Conservation (phyloP, 1,284 basidiomycete species). For the Melampsora americana region DNA sequence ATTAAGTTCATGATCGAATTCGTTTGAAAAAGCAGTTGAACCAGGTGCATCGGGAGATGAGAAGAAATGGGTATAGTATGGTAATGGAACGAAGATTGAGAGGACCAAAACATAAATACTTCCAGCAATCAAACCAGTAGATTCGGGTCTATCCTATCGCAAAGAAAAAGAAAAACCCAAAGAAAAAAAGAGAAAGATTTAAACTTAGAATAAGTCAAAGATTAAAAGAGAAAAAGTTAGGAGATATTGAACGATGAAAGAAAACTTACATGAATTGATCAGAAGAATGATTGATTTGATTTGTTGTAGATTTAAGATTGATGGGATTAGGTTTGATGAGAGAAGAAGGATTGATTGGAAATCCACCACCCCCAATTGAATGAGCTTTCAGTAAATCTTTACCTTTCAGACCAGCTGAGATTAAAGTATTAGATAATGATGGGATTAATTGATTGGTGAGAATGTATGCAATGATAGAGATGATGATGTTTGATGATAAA, state of each 20-base stretch:
- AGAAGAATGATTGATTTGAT: too few species aligned
- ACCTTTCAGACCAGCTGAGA: constrained; percentile 65
- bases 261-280: constrained; percentile 10
- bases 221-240: background rate
- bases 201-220: background rate
- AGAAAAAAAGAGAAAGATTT: too few species aligned
- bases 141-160: constrained; percentile 71
- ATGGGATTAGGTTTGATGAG: too few species aligned
- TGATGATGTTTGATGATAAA: background rate
- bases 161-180: constrained; percentile 24
- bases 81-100: constrained; percentile 50
- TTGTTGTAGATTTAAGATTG: too few species aligned
- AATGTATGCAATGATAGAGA: constrained; percentile 23
- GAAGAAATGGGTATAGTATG: constrained; percentile 48
- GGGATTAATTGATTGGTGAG: constrained; percentile 38
- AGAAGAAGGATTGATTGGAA: background rate
- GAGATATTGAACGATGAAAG: too few species aligned
- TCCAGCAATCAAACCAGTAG: constrained; percentile 83
- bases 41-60: constrained; percentile 17
- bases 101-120: constrained; percentile 72
- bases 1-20: background rate
- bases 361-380: constrained; percentile 30
- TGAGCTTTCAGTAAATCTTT: constrained; percentile 70
- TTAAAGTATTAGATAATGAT: constrained; percentile 17
- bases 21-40: constrained; percentile 11